These are phyloP conservation scores for Cryptomeria japonica DNA, from an alignment of 75 land plant genomes.

Conservation along the genomic window DNA sequence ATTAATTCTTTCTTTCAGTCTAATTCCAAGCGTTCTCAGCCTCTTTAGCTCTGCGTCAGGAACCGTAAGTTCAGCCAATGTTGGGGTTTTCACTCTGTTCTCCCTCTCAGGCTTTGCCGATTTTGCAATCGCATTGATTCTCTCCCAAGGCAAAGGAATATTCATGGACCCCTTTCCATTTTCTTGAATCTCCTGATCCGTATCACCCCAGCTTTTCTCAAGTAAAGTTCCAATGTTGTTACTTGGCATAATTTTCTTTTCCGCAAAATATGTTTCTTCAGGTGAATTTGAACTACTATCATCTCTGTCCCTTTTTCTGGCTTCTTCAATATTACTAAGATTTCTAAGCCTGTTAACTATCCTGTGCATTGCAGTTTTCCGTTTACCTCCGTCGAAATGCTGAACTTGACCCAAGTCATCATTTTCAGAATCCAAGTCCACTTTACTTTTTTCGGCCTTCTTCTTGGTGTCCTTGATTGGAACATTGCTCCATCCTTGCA, in stretches of 20 bases:
- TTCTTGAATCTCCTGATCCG: conserved; percentile 23
- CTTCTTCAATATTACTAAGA: conserved; percentile 29
- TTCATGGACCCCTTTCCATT: conserved; percentile 11
- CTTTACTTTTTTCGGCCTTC: neutral
- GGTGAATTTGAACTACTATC: neutral
- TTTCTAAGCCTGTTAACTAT: conserved; percentile 63
- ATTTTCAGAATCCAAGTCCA: neutral
- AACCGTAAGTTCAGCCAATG: conserved; percentile 89
- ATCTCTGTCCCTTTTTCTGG: conserved; percentile 20
- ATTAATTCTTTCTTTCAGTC: conserved; percentile 55
- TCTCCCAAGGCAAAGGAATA: conserved; percentile 74
- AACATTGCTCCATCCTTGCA: conserved; percentile 9
- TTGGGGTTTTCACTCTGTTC: conserved; percentile 59
- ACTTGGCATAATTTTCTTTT: conserved; percentile 17
- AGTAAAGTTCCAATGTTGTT: conserved; percentile 59
- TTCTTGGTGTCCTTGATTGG: conserved; percentile 3
- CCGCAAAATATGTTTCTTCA: neutral
- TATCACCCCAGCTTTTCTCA: conserved; percentile 49
- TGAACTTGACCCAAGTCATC: conserved; percentile 22
- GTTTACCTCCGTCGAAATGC: conserved; percentile 26
- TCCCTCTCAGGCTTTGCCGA: conserved; percentile 21
- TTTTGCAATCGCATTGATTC: conserved; percentile 23
- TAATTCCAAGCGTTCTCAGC: conserved; percentile 66
- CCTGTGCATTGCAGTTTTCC: conserved; percentile 50
- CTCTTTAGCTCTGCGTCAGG: conserved; percentile 85